phyloP scores from a whole-genome alignment of 345 rosid genomes.

The Pseudoturritis turrita region DNA sequence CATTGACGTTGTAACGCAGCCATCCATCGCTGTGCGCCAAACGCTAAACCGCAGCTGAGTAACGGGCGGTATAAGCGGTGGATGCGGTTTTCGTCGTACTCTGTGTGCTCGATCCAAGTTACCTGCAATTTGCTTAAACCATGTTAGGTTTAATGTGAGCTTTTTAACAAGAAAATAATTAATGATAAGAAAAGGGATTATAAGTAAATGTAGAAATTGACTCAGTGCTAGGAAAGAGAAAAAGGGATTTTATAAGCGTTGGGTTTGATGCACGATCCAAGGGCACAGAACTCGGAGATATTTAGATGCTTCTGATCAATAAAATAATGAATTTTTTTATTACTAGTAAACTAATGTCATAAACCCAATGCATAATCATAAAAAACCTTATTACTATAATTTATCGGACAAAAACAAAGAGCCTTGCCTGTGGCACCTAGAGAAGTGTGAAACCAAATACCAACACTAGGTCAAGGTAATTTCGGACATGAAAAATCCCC shows the following conservation, averaged over 20 bases:
- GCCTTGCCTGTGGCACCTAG: conserved; percentile 3
- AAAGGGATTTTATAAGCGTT: neutral
- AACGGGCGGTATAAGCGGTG: conserved; percentile 72
- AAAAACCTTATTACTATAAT: neutral
- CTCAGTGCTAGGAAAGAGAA: neutral
- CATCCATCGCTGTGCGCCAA: conserved; percentile 91
- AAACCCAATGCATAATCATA: conserved; percentile 21
- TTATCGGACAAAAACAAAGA: neutral
- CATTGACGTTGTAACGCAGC: conserved; percentile 93
- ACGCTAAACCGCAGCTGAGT: conserved; percentile 71
- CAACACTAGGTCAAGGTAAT: neutral
- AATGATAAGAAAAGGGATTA: neutral
- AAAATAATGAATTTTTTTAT: conserved; percentile 22
- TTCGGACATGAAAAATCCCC: neutral
- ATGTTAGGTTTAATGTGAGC: neutral
- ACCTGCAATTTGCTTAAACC: conserved; percentile 43
- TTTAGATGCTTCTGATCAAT: conserved; percentile 56
- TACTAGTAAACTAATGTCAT: neutral
- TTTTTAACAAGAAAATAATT: neutral
- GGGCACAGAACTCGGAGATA: conserved; percentile 40
- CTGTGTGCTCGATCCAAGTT: conserved; percentile 97
- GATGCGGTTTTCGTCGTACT: conserved; percentile 66
- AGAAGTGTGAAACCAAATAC: conserved; percentile 1
- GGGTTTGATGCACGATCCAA: conserved; percentile 27
- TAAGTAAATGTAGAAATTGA: neutral